phyloP scores from a whole-genome alignment of 192 early-diverging fungal species.

The Coemansia sp. region DNA sequence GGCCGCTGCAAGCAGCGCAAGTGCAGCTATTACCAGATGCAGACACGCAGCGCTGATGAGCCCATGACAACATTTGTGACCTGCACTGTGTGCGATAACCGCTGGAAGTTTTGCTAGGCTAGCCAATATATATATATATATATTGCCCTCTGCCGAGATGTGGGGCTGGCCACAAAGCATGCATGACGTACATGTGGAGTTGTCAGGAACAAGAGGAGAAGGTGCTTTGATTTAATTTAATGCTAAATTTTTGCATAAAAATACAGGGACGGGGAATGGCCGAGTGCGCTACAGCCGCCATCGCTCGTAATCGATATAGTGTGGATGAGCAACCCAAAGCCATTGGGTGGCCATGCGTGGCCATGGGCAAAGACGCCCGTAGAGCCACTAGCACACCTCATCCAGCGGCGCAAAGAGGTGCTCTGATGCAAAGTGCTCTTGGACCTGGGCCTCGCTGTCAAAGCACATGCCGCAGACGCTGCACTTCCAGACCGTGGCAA shows the following conservation, averaged over 20 bases:
- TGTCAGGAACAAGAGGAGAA: too few relatives aligned
- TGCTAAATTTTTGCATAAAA: too few relatives aligned
- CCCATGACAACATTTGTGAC: conserved; percentile 99
- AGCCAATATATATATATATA: background rate
- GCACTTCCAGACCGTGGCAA: conserved; percentile 41
- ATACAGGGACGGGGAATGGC: too few relatives aligned
- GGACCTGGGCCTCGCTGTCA: conserved; percentile 33
- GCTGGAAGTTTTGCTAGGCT: conserved; percentile 63
- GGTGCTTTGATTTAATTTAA: too few relatives aligned
- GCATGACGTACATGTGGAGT: too few relatives aligned
- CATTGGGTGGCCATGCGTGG: background rate
- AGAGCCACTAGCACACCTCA: conserved; percentile 16
- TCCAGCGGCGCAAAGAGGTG: conserved; percentile 48
- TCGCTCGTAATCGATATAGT: too few relatives aligned
- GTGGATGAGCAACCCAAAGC: background rate
- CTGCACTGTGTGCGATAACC: conserved; percentile 75
- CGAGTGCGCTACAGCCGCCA: too few relatives aligned
- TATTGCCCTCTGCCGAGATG: too few relatives aligned
- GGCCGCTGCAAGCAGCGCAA: conserved; percentile 86
- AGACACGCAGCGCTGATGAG: conserved; percentile 96
- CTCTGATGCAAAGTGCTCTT: conserved; percentile 45
- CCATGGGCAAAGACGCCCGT: background rate
- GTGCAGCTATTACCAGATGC: conserved; percentile 91
- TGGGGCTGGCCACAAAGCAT: too few relatives aligned
- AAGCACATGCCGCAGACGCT: conserved; percentile 45